Evolutionary conservation across 345 rosid species (phyloP).

Genomic region (Crucihimalaya himalaica): DNA sequence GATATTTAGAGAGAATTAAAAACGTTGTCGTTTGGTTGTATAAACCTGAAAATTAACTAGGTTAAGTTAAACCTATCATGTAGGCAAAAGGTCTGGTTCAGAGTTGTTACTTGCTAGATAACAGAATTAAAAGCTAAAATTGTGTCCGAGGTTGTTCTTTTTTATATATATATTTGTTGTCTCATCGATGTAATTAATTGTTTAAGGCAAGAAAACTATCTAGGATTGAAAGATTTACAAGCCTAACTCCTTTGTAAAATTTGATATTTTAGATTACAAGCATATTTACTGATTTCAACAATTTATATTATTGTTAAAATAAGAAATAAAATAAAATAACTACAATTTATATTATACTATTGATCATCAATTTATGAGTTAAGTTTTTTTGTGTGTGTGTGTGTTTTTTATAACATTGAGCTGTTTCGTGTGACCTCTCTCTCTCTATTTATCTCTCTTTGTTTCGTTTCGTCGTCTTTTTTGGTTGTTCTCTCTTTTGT

Average conservation of each 20-base stretch:
- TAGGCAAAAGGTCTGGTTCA: constrained; percentile 7
- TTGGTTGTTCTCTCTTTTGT: constrained; percentile 39
- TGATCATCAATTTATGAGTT: not conserved
- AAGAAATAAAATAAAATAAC: too few relatives aligned
- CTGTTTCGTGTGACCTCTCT: constrained; percentile 49
- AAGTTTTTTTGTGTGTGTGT: constrained; percentile 8
- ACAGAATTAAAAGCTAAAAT: not conserved
- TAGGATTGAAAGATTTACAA: not conserved
- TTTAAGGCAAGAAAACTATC: not conserved
- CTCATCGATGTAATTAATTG: not conserved
- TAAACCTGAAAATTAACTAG: constrained; percentile 19
- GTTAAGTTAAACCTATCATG: constrained; percentile 14
- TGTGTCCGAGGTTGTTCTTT: not conserved
- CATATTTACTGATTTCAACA: too few relatives aligned
- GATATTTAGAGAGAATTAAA: not conserved
- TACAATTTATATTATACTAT: not conserved
- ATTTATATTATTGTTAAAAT: too few relatives aligned
- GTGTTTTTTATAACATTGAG: constrained; percentile 23
- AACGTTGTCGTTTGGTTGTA: constrained; percentile 22
- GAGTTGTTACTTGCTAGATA: constrained; percentile 11
- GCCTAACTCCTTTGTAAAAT: not conserved
- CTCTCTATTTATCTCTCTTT: constrained; percentile 32
- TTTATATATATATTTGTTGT: not conserved
- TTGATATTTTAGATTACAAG: not conserved
- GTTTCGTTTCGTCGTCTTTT: constrained; percentile 33